Base-by-base conservation (phyloP, 768 basidiomycete genomes). In the Steccherinum ochraceum region DNA sequence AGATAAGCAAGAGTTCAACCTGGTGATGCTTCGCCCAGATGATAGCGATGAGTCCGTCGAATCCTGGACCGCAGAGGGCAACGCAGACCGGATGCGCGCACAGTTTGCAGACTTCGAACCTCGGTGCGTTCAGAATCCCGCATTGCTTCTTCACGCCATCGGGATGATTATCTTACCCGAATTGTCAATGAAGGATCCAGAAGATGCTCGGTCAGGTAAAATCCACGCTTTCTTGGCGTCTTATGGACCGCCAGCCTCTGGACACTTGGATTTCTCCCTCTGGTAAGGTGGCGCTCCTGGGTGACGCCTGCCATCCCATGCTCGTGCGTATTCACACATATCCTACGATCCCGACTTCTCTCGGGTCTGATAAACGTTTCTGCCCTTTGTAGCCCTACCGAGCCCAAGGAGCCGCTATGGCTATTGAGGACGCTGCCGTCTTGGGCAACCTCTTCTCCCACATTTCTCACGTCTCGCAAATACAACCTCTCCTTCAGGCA, bases 381-480 rank as follows among this genome's bases (percentile, higher is more conserved):
- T 16, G 3, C 12, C 20, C 43, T 20, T n/a, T n/a, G 2, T 46
- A 69, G 68, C 72, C 72, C 1, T 73, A 73, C 60, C 69, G 71
- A 44, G 72, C 71, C 0, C 71, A 73, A 50, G 72, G 72, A 19
- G 70, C 71, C 1, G 71, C 72, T 3, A 71, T 70, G 61, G 64
- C 78, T 55, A 67, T 81, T 39, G 79, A 80, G 60, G 80, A 78
- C 55, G 73, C 71, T 0, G 74, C 76, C 0, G 73, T 76, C 10
- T 61, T 78, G 19, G 69, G 68, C 13, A 63, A 71, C 48, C 69
- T 83, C 12, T 71, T 84, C 56, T 76, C 77, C 0, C 73, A 64
- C 20, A 58, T 84, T 42, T 66, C 74, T 0, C 62, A 65, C 21
- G 62, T 55, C 19, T 45, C 63, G 0, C 80, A 83, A 58, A 69